Evolutionary conservation across 176 grass and related monocot species (phyloP).

Genomic region (Rhynchospora breviuscula): DNA sequence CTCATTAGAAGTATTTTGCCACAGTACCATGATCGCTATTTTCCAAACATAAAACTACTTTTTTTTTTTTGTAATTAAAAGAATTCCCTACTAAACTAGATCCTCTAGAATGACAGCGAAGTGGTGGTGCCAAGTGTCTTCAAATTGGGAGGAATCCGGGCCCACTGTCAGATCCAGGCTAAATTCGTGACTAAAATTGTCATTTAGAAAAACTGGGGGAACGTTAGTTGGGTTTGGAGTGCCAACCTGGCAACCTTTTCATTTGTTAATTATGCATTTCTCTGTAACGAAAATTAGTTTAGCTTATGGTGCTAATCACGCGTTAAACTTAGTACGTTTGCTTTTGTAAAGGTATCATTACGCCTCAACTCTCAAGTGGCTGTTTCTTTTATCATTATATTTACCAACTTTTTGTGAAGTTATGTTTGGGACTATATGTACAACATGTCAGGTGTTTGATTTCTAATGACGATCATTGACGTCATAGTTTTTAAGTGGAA

Average conservation of each 20-base stretch:
- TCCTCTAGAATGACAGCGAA: not conserved
- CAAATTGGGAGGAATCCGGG: not conserved
- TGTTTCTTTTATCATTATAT: not conserved
- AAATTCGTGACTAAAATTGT: slow-evolving; percentile 2
- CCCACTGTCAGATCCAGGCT: not conserved
- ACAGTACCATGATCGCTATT: too few species aligned
- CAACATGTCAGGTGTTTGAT: too few species aligned
- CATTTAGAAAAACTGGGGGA: not conserved
- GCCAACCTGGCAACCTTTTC: not conserved
- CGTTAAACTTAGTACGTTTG: not conserved
- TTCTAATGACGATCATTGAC: too few species aligned
- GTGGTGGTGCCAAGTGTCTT: not conserved
- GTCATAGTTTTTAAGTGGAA: too few species aligned
- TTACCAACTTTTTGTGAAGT: not conserved
- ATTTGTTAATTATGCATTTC: not conserved
- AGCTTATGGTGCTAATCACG: not conserved
- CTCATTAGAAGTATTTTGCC: too few species aligned
- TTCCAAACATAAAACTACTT: too few species aligned
- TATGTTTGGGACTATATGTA: too few species aligned
- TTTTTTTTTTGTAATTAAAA: too few species aligned
- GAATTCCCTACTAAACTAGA: not conserved
- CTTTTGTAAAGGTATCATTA: slow-evolving; percentile 4
- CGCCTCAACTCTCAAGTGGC: not conserved
- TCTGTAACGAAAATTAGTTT: not conserved
- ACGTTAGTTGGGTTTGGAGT: slow-evolving; percentile 11